Percentiles rank a stretch among this genome's conserved stretches.
phyloP scores from a whole-genome alignment of 148 eudicot species.

The Silene conica region DNA sequence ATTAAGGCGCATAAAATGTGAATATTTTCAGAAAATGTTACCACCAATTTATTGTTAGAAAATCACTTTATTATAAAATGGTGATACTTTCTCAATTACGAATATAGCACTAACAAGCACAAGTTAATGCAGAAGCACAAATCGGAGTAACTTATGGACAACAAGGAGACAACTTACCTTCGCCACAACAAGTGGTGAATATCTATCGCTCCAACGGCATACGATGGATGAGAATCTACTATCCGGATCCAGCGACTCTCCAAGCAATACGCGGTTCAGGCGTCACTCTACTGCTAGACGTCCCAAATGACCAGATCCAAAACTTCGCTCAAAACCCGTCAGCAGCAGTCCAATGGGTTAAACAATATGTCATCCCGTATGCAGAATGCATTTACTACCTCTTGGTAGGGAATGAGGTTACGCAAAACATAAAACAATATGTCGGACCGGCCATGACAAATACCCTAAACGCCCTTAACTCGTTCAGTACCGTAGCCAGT shows the following conservation, averaged over 20 bases:
- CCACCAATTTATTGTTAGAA: too few species aligned
- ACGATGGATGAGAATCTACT: conserved; percentile 29
- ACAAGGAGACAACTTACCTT: conserved; percentile 22
- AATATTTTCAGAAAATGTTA: too few species aligned
- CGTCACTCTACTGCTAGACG: conserved; percentile 26
- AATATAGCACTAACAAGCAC: too few species aligned
- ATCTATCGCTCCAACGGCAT: conserved; percentile 27
- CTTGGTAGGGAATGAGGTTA: conserved; percentile 21
- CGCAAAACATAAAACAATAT: not conserved
- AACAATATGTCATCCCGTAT: conserved; percentile 10
- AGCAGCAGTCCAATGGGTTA: conserved; percentile 12
- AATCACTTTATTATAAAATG: too few species aligned
- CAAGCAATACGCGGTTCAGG: conserved; percentile 25
- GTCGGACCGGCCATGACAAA: conserved; percentile 16
- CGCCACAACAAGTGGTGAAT: conserved; percentile 17
- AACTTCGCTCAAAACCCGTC: conserved; percentile 22
- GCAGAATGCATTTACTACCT: conserved; percentile 9
- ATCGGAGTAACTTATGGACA: conserved; percentile 29
- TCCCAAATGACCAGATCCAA: conserved; percentile 19
- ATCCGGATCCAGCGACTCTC: conserved; percentile 15
- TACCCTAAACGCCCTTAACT: not conserved
- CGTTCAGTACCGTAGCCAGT: not conserved
- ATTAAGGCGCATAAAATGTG: too few species aligned
- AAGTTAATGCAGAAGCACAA: conserved; percentile 23
- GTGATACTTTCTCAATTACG: too few species aligned